Base-by-base conservation (phyloP, 1,284 basidiomycete genomes). In the Trichosporon sp. region DNA sequence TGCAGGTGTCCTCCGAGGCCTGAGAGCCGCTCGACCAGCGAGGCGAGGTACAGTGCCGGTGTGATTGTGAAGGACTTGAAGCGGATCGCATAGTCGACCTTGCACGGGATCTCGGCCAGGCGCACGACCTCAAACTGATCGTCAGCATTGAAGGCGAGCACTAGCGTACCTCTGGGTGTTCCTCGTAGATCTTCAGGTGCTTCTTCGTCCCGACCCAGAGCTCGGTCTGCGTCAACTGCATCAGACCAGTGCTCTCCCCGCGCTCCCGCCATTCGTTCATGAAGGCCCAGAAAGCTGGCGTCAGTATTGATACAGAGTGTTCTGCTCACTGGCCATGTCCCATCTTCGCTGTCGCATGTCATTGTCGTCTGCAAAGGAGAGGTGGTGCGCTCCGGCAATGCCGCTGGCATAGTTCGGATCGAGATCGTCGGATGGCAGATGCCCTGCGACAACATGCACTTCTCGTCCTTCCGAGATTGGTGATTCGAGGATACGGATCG, bases 21-120 rank as follows among this genome's bases (percentile, higher is more conserved):
- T 19, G 29, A 4, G 40, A 76, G 62, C 0, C 66, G 64, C 1
- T 46, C 23, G 0, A 72, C 37, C 1, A 78, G 69, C 9, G 69
- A 68, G 14, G 71, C 67, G 34, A 81, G 75, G 65, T 81, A 81
- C 29, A 70, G 61, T 0, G 66, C 44, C 0, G 79, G 79, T 2
- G 77, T 76, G 64, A 81, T 78, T 8, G 78, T 81, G n/a, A 81
- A 61, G 9, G 74, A 75, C 2, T 76, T 76, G 72, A 80, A 81
- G 40, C 70, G 69, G 54, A 79, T 69, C 40, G 74, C 73, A 62
- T 80, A 76, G 61, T 74, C 70, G 40, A 65, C 64, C 8, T 52
- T 40, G 33, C 61, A 62, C 7, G 69, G 64, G 5, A 67, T 52
- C 2, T 61, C 34, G 4, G 27, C 10, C 2, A 64, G 16, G n/a